phyloP scores from a whole-genome alignment of 2,329 filamentous ascomycete genomes.

The Cercospora beticola region DNA sequence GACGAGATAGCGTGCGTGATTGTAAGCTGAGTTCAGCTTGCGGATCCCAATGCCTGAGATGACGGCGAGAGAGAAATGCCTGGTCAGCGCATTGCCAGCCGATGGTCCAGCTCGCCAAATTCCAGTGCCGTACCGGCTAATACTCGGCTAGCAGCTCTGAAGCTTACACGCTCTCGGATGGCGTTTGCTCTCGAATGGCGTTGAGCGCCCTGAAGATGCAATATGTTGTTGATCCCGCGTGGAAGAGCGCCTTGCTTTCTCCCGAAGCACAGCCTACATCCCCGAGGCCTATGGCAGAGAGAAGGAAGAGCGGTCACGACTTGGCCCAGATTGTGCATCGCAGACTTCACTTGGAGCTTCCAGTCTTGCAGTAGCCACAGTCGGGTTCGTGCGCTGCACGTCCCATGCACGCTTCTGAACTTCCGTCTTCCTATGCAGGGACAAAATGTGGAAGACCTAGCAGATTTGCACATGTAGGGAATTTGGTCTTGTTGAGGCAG shows the following conservation, averaged over 20 bases:
- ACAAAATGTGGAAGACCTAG: neutral
- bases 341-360: neutral
- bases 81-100: neutral
- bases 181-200: neutral
- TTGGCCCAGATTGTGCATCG: neutral
- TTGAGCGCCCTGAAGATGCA: neutral
- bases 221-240: neutral
- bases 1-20: neutral
- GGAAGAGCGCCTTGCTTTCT: neutral
- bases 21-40: neutral
- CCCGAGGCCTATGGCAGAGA: neutral
- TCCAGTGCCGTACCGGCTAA: neutral
- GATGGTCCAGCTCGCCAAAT: neutral
- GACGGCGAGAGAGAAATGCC: neutral
- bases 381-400: neutral
- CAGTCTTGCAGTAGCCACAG: neutral
- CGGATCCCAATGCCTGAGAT: neutral
- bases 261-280: neutral
- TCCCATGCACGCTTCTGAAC: neutral
- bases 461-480: neutral
- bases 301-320: neutral
- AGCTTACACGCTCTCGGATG: neutral
- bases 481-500: slow-evolving; percentile 1
- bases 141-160: neutral
- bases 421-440: slow-evolving; percentile 4